Evolutionary conservation across 108 stramenopile genomes (phyloP).

Genomic region (Parietichytrium sp.): DNA sequence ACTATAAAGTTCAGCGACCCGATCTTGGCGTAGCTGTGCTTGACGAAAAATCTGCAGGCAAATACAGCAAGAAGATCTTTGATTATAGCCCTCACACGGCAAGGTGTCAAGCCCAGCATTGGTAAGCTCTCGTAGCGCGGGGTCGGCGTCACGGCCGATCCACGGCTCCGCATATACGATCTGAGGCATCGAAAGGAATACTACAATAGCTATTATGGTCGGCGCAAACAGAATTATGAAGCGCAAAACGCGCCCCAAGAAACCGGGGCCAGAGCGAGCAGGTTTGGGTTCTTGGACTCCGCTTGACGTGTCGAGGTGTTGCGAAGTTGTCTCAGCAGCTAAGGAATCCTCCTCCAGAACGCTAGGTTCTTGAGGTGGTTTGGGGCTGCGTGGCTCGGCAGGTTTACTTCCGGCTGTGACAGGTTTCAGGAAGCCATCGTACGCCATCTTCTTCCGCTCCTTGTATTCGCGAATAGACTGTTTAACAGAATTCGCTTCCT

Average conservation of each 20-base stretch:
- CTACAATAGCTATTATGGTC: background rate
- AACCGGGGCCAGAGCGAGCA: background rate
- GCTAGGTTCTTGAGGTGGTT: background rate
- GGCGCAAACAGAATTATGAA: background rate
- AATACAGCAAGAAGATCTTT: background rate
- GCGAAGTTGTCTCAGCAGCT: background rate
- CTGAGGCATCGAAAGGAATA: background rate
- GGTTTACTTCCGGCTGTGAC: background rate
- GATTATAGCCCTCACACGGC: background rate
- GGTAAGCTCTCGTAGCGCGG: background rate
- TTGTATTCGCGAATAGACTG: background rate
- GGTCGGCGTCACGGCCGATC: background rate
- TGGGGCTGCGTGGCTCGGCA: background rate
- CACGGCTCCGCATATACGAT: background rate
- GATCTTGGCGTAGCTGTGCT: background rate
- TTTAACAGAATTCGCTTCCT: background rate
- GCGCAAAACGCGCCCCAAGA: background rate
- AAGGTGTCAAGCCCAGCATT: background rate
- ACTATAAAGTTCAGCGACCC: background rate
- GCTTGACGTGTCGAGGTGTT: background rate
- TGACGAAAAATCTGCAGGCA: constrained; percentile 14
- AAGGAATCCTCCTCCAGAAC: background rate
- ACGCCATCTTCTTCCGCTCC: constrained; percentile 4
- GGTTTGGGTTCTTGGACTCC: background rate
- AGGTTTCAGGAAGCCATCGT: background rate